Evolutionary conservation across 1,139 yeast genomes (phyloP).

Genomic region (Pichia inconspicua): DNA sequence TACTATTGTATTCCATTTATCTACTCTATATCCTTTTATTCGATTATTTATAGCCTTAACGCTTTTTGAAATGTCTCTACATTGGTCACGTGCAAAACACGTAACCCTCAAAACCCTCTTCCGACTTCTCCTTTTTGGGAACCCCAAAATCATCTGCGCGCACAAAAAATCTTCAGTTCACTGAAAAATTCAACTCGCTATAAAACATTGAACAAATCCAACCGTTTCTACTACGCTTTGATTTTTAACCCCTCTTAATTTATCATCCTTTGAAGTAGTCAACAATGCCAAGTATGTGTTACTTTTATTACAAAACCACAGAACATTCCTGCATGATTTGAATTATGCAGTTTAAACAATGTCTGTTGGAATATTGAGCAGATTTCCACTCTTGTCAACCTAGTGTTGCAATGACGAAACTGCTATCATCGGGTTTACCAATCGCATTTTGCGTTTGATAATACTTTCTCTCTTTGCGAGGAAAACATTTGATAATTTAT

Average conservation of each 20-base stretch:
- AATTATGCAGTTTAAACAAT: constrained; percentile 9
- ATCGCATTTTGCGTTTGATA: background rate
- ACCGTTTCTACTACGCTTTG: too few species aligned
- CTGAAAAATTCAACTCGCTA: background rate
- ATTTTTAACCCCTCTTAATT: background rate
- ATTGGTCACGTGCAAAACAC: background rate
- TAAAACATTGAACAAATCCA: background rate
- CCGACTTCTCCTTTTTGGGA: background rate
- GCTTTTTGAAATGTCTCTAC: background rate
- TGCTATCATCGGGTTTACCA: background rate
- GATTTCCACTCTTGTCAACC: background rate
- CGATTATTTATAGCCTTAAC: background rate
- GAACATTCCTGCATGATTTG: constrained; percentile 4
- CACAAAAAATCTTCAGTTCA: background rate
- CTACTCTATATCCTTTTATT: background rate
- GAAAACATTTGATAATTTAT: constrained; percentile 28
- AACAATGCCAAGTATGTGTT: constrained; percentile 13
- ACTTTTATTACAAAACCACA: background rate
- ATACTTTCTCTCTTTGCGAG: background rate
- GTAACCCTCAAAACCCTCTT: background rate
- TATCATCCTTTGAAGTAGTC: constrained; percentile 1
- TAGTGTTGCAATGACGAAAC: background rate
- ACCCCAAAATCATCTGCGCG: background rate
- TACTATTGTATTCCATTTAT: background rate
- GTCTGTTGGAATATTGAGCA: constrained; percentile 1